Base-by-base conservation (phyloP, 169 alveolate species). In the Fabrea salina region DNA sequence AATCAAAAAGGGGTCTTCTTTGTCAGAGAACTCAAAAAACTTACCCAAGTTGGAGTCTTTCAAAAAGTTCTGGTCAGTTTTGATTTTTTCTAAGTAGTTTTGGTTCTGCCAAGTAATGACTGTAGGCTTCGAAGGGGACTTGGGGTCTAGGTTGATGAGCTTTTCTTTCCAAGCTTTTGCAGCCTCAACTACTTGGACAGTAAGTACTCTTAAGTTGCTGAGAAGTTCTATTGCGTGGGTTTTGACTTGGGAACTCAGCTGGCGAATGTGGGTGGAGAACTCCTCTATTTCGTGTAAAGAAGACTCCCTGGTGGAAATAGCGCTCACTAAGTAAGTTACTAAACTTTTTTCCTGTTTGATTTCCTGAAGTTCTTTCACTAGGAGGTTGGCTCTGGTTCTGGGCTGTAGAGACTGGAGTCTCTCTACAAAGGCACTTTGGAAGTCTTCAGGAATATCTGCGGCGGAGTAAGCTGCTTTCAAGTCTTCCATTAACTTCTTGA, bases 61-160 rank as follows among this genome's bases (percentile, higher is more conserved):
- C 4, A 75, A 54, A 50, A 47, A 37, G n/a, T 27, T 47, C 7
- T 43, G 32, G 56, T 75, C 82, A 27, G 75, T 56, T 6, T 50
- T 50, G 58, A 75, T 75, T 49, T 75, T 75, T 4, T 35, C 56
- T 57, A 75, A 71, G 35, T 75, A 75, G 56, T 75, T 75, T 16
- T 32, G 58, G 40, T 67, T 56, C 6, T 56, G 25, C 27, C 68
- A 57, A 4, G 7, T 35, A 7, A 44, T 5, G 50, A 44, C 30
- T 22, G 51, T 37, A 22, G 41, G 39, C 8, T 50, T 54, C 40
- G 32, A 22, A 1, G 4, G 25, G 22, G 1, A 53, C 5, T 30
- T 51, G 3, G 22, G 30, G 30, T 0, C 39, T n/a, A 71, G 30
- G 30, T 35, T 67, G 19, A 37, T n/a, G 7, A 35, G 56, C 40